Percentiles rank a stretch among this genome's conserved stretches.
phyloP scores from a whole-genome alignment of 345 rosid species.

The Alliaria petiolata region DNA sequence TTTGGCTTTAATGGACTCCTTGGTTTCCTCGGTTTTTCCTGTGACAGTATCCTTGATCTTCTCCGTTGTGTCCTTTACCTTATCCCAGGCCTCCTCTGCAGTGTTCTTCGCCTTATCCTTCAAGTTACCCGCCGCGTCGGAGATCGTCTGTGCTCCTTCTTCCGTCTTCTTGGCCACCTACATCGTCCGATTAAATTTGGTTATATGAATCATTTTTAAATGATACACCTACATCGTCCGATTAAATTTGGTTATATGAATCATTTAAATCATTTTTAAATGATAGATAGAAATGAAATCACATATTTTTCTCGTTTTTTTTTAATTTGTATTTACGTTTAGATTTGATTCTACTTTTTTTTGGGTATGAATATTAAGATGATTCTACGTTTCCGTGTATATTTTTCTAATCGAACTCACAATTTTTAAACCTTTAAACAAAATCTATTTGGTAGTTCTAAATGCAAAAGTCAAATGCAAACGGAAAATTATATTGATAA shows the following conservation, averaged over 20 bases:
- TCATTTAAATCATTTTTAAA: background rate
- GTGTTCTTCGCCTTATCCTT: slow-evolving; percentile 35
- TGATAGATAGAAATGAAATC: background rate
- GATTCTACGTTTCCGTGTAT: background rate
- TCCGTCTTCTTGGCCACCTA: slow-evolving; percentile 32
- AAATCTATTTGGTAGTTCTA: background rate
- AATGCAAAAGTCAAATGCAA: background rate
- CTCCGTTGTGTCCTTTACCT: slow-evolving; percentile 34
- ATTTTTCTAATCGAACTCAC: background rate
- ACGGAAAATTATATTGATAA: background rate
- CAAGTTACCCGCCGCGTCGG: slow-evolving; percentile 9
- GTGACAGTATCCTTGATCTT: slow-evolving; percentile 34
- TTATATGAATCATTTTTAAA: background rate
- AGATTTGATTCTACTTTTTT: background rate
- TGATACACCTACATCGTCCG: background rate
- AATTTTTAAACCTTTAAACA: background rate
- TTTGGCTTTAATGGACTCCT: slow-evolving; percentile 31
- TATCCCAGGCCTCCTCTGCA: slow-evolving; percentile 34
- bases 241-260: background rate
- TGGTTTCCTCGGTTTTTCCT: slow-evolving; percentile 29
- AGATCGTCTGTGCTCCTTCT: slow-evolving; percentile 25
- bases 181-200: background rate
- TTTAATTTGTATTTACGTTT: background rate
- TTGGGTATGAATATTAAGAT: too few species aligned
- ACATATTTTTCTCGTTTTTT: background rate